These are phyloP conservation scores for Lactarius sp. DNA, from an alignment of 768 basidiomycete genomes.

Conservation along the genomic window DNA sequence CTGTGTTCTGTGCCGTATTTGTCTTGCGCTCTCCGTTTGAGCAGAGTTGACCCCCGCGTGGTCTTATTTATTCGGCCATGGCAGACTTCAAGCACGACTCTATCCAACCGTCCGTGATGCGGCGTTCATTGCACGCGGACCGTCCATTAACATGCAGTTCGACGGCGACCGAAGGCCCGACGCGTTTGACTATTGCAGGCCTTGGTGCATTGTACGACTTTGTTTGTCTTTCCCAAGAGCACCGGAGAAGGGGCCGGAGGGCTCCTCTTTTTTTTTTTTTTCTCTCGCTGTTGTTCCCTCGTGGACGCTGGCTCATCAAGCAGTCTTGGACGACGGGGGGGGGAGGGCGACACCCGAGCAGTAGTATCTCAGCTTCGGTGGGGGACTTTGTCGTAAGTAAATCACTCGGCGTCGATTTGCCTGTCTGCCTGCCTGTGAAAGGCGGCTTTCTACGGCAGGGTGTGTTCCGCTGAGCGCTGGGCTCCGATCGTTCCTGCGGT, in stretches of 20 bases:
- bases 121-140: slow-evolving; percentile 33
- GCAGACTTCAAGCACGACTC: slow-evolving; percentile 42
- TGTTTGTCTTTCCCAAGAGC: slow-evolving; percentile 39
- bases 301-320: background rate
- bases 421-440: too few relatives aligned
- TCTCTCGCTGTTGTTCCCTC: background rate
- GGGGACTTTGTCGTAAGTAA: slow-evolving; percentile 35
- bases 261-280: too few relatives aligned
- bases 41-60: slow-evolving; percentile 5
- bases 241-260: slow-evolving; percentile 39
- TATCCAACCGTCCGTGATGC: slow-evolving; percentile 44
- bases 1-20: too few relatives aligned
- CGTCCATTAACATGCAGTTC: slow-evolving; percentile 36
- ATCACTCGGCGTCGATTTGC: too few relatives aligned
- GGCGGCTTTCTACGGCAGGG: too few relatives aligned
- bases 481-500: too few relatives aligned
- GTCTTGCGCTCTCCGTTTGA: background rate
- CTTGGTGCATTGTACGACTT: slow-evolving; percentile 41
- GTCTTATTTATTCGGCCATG: slow-evolving; percentile 38
- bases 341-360: too few relatives aligned
- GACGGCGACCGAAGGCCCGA: slow-evolving; percentile 42
- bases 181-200: slow-evolving; percentile 38
- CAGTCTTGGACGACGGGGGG: slow-evolving; percentile 43
- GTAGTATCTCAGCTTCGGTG: too few relatives aligned
- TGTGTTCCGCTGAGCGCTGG: too few relatives aligned